These are phyloP conservation scores for Volvox carteri DNA, from an alignment of 163 green algal genomes.

Conservation along the genomic window DNA sequence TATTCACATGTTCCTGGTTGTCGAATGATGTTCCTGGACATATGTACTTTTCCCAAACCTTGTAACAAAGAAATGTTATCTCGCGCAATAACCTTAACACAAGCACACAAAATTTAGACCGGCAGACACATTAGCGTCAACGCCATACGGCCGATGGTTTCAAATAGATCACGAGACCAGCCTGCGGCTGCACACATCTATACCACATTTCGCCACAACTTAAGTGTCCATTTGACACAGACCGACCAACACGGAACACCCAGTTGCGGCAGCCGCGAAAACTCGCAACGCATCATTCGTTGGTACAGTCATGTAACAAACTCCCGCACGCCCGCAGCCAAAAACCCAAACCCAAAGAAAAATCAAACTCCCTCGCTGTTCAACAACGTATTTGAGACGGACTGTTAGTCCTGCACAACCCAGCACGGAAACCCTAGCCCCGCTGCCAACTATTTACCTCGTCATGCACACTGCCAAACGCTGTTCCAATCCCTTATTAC, in stretches of 20 bases:
- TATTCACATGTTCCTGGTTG: no score
- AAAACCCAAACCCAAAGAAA: neutral
- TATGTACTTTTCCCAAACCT: no score
- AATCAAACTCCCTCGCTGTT: neutral
- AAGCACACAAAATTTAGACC: no score
- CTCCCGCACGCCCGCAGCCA: conserved; percentile 9
- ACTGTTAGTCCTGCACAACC: conserved; percentile 2
- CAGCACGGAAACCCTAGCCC: conserved; percentile 9
- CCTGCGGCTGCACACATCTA: neutral
- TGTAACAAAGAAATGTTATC: no score
- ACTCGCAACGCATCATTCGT: conserved; percentile 14
- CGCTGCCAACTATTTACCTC: conserved; percentile 11
- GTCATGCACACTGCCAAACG: neutral
- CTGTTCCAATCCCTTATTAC: neutral
- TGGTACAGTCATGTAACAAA: conserved; percentile 13
- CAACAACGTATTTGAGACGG: neutral
- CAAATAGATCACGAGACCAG: conserved; percentile 8
- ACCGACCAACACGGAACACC: neutral
- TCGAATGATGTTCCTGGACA: no score
- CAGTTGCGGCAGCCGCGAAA: neutral
- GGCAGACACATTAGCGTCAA: no score
- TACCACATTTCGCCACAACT: no score
- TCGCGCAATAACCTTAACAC: no score
- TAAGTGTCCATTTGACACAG: no score
- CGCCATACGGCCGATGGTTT: no score